Base-by-base conservation (phyloP, 345 rosid genomes). In the Eutrema yunnanense region DNA sequence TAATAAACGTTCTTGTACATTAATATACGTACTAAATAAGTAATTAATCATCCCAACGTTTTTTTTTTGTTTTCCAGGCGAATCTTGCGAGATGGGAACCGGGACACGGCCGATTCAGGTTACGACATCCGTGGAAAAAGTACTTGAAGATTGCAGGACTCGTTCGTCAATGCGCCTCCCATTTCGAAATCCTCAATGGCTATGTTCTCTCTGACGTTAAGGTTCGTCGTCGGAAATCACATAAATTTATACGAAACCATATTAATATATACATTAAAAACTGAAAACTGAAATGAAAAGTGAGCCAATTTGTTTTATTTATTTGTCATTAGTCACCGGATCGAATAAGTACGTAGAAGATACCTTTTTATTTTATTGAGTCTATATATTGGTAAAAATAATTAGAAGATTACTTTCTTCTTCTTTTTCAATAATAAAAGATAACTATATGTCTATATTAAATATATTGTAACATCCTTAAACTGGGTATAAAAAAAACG, bases 81-180 rank as follows among this genome's bases (percentile, higher is more conserved):
- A 87, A 90, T 76, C 86, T 86, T 63, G 94, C 98, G 1, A 83
- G 85, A 74, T 93, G 96, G 98, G 97, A 93, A 62, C 97, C 97
- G 6, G 73, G 82, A 0, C 97, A 86, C 59, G 97, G 98, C 0
- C 77, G 72, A n/a, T 90, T 93, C 79, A 54, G 69, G 51, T 77
- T 86, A 67, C 67, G 87, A 6, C 94, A 90, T 73, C 96, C 98
- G 0, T 93, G 96, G 96, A 78, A 86, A 73, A 83, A 81, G 9
- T 93, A 90, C 75, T 69, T 87, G 62, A 81, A 84, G 78, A 70
- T 90, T 38, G 96, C 86, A 49, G 79, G 82, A 34, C 75, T 85
- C 32, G 80, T 82, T 73, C 88, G 97, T 4, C 85, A 87, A 84
- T 90, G 96, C 64, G 97, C 98, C 12, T 86, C 79, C 69, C 82